Evolutionary conservation across 192 early-diverging fungal species (phyloP).

Genomic region (Backusella westeae): DNA sequence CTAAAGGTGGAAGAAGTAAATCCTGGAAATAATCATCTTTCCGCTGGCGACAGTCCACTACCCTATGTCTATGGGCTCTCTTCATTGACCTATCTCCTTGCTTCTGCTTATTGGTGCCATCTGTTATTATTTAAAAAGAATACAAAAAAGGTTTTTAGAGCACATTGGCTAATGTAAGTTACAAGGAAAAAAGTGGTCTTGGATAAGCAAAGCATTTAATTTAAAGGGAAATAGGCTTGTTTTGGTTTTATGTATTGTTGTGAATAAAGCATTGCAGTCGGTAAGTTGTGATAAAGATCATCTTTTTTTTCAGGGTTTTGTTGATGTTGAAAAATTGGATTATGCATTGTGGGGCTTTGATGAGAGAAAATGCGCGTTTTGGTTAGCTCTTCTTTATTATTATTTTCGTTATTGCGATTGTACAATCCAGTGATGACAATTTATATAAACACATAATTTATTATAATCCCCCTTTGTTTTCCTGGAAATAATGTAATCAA

Average conservation of each 20-base stretch:
- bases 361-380: not conserved
- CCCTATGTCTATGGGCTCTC: slow-evolving; percentile 41
- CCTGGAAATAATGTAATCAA: not conserved
- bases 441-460: not conserved
- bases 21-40: slow-evolving; percentile 46
- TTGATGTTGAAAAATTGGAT: not conserved
- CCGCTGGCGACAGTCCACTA: slow-evolving; percentile 53
- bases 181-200: not conserved
- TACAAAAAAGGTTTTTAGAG: slow-evolving; percentile 42
- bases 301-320: not conserved
- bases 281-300: slow-evolving; percentile 26
- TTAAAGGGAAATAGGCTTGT: slow-evolving; percentile 31
- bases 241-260: slow-evolving; percentile 42
- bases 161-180: slow-evolving; percentile 51
- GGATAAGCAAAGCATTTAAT: not conserved
- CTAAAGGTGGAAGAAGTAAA: slow-evolving; percentile 47
- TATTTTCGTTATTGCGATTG: not conserved
- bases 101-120: slow-evolving; percentile 35
- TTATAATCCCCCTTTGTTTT: not conserved
- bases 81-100: slow-evolving; percentile 37
- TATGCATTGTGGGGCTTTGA: not conserved
- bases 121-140: slow-evolving; percentile 32
- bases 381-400: not conserved
- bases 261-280: slow-evolving; percentile 51
- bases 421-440: not conserved